Conservation (phyloP, 139 green algal genomes). For the Penium margaritaceum region DNA sequence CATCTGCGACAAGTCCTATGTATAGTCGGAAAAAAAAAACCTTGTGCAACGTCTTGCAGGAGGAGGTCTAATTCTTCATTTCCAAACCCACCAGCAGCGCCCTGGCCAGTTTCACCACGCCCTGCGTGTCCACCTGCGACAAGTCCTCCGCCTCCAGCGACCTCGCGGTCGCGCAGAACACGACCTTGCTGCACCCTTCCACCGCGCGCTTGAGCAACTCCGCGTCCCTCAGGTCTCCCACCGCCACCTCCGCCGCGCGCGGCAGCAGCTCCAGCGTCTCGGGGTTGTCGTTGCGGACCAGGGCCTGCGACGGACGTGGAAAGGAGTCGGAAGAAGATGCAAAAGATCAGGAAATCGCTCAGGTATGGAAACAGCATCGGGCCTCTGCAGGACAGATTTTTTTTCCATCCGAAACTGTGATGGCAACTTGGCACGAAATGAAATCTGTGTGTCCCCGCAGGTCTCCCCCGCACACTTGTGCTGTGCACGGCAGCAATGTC, state of each 20-base stretch:
- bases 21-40: too few relatives aligned
- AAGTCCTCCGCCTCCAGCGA: slow-evolving; percentile 38
- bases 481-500: slow-evolving; percentile 69
- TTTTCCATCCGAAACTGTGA: not conserved
- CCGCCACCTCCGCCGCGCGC: slow-evolving; percentile 65
- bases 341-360: too few relatives aligned
- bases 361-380: too few relatives aligned
- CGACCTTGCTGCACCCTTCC: slow-evolving; percentile 79
- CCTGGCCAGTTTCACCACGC: slow-evolving; percentile 38
- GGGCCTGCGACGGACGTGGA: too few relatives aligned
- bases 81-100: slow-evolving; percentile 37
- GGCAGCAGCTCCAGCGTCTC: slow-evolving; percentile 59
- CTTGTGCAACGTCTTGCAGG: too few relatives aligned
- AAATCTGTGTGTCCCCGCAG: slow-evolving; percentile 66
- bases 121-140: slow-evolving; percentile 41
- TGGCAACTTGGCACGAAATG: too few relatives aligned
- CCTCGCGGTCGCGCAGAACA: slow-evolving; percentile 46
- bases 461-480: too few relatives aligned
- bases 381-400: too few relatives aligned
- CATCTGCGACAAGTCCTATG: too few relatives aligned
- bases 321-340: too few relatives aligned
- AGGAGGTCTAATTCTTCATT: too few relatives aligned
- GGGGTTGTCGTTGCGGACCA: slow-evolving; percentile 58
- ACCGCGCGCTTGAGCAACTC: slow-evolving; percentile 65
- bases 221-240: slow-evolving; percentile 77